Conservation (phyloP, 2,329 filamentous ascomycete genomes). For the Alternaria sp. region DNA sequence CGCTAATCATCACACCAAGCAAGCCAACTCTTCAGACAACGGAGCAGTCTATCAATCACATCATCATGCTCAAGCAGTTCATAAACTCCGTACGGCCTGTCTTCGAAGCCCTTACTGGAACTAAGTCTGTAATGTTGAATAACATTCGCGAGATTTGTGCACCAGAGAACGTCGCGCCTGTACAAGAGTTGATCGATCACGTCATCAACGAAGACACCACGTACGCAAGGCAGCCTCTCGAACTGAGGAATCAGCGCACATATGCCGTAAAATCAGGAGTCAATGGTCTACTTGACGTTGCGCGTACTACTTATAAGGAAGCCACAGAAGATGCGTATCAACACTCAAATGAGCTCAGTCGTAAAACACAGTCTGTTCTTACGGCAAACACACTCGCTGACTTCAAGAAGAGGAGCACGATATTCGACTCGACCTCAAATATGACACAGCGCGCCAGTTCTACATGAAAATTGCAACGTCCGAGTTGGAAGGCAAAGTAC, state of each 20-base stretch:
- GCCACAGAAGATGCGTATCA: conserved; percentile 79
- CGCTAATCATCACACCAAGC: conserved; percentile 78
- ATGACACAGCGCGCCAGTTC: conserved; percentile 79
- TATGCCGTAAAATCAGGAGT: conserved; percentile 90
- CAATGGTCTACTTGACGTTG: conserved; percentile 86
- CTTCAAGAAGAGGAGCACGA: conserved; percentile 57
- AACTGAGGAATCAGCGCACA: conserved; percentile 86
- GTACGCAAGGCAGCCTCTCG: conserved; percentile 80
- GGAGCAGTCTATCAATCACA: conserved; percentile 84
- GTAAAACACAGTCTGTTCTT: conserved; percentile 54
- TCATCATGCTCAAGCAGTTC: conserved; percentile 88
- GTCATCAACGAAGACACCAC: conserved; percentile 83
- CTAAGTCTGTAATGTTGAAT: conserved; percentile 69
- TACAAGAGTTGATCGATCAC: conserved; percentile 71
- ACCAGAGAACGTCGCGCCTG: conserved; percentile 66
- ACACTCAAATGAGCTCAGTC: conserved; percentile 72
- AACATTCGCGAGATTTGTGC: conserved; percentile 76
- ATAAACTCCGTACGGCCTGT: conserved; percentile 73
- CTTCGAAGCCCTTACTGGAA: conserved; percentile 72
- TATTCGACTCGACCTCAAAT: conserved; percentile 74
- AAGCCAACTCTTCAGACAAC: conserved; percentile 72
- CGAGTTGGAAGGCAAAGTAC: conserved; percentile 67
- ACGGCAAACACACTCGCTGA: conserved; percentile 11
- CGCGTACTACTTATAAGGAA: conserved; percentile 89
- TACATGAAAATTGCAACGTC: conserved; percentile 73